Conservation (phyloP, 2,329 filamentous ascomycete genomes). For the Dactylellina drechsleri region DNA sequence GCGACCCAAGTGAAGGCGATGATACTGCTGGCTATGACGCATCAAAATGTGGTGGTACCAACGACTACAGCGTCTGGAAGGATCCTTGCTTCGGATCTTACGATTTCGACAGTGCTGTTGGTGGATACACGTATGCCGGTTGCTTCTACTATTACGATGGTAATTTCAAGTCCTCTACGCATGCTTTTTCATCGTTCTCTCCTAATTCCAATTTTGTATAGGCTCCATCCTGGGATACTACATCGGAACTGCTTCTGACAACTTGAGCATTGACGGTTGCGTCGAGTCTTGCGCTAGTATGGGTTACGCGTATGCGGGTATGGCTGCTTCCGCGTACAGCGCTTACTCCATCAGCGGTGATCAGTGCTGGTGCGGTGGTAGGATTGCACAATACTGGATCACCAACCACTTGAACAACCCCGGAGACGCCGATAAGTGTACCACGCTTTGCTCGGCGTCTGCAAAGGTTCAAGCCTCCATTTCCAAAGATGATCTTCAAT, state of each 20-base stretch:
- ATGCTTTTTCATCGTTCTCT: too few species aligned
- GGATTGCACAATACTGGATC: conserved; percentile 3
- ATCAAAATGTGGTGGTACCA: conserved; percentile 10
- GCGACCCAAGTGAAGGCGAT: not conserved
- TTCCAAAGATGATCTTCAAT: conserved; percentile 11
- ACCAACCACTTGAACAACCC: not conserved
- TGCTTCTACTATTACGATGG: conserved; percentile 18
- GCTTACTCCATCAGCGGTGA: not conserved
- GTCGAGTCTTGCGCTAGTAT: conserved; percentile 5
- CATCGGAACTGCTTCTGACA: not conserved
- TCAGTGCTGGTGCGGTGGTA: conserved; percentile 29
- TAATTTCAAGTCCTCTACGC: not conserved
- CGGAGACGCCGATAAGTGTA: not conserved
- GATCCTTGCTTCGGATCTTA: conserved; percentile 18
- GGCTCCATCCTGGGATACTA: not conserved
- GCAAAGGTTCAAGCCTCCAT: conserved; percentile 11
- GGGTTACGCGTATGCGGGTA: conserved; percentile 25
- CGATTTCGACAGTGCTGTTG: conserved; percentile 1
- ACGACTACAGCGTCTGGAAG: conserved; percentile 16
- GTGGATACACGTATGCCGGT: conserved; percentile 9
- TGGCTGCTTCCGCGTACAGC: not conserved
- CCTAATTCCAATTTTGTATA: too few species aligned
- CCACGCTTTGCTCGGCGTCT: not conserved
- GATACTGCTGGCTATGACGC: not conserved
- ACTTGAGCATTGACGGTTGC: conserved; percentile 28